phyloP scores from a whole-genome alignment of 176 grass and related monocot species.

The Eleusine coracana region DNA sequence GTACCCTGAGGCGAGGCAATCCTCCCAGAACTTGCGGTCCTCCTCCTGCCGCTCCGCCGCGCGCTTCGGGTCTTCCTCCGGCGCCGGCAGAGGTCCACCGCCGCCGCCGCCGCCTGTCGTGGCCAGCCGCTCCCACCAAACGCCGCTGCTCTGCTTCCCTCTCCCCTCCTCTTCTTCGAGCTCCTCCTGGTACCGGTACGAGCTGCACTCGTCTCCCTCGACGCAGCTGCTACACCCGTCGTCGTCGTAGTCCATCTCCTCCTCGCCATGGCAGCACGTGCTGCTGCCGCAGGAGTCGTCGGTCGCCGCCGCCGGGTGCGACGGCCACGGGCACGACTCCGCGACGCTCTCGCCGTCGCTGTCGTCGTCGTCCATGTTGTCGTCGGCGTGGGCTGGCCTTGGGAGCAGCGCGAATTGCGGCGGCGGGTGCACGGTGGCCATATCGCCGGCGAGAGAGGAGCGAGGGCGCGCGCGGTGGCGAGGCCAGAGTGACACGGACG shows the following conservation, averaged over 20 bases:
- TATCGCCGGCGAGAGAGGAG: neutral
- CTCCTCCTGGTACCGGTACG: neutral
- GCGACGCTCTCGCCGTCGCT: constrained; percentile 63
- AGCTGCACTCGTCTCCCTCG: constrained; percentile 17
- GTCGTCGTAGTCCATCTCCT: constrained; percentile 22
- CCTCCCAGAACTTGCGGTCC: constrained; percentile 77
- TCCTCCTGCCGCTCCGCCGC: constrained; percentile 49
- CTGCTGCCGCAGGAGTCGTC: neutral
- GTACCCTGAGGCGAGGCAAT: constrained; percentile 78
- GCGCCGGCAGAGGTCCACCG: neutral
- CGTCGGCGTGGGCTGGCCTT: neutral
- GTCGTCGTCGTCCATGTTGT: neutral
- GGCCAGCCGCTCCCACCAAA: constrained; percentile 34
- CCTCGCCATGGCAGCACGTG: constrained; percentile 26
- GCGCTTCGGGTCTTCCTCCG: constrained; percentile 35
- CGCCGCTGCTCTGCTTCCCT: neutral
- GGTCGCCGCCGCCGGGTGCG: neutral
- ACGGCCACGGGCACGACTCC: constrained; percentile 40
- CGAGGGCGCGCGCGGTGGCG: neutral
- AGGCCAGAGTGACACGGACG: constrained; percentile 6
- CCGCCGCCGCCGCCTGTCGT: neutral
- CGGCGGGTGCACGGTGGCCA: constrained; percentile 46
- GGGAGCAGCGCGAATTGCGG: constrained; percentile 21
- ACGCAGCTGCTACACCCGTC: constrained; percentile 61
- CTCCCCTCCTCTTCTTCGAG: neutral